phyloP scores from a whole-genome alignment of 225 moss, liverwort and hornwort genomes.

The Thuidium tamariscinum region DNA sequence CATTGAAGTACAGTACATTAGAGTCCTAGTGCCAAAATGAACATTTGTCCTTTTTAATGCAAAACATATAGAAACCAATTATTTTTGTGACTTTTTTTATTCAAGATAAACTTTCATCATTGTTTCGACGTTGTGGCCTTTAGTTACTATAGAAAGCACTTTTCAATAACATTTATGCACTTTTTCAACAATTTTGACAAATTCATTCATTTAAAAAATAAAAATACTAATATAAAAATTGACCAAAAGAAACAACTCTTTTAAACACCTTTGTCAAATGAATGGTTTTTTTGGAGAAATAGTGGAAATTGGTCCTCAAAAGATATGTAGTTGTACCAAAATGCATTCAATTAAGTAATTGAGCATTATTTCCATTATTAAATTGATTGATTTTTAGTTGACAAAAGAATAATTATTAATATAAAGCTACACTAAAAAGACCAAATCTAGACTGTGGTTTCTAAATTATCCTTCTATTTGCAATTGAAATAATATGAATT shows the following conservation, averaged over 20 bases:
- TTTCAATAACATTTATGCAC: background rate
- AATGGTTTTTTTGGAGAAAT: background rate
- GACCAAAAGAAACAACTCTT: background rate
- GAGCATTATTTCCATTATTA: background rate
- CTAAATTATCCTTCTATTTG: too few relatives aligned
- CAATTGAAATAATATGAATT: background rate
- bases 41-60: too few relatives aligned
- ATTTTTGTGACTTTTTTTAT: too few relatives aligned
- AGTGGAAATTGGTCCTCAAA: background rate
- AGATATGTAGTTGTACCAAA: background rate
- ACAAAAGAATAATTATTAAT: background rate
- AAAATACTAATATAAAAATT: background rate
- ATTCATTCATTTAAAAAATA: background rate
- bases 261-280: background rate
- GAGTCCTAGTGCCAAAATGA: background rate
- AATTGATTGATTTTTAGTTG: background rate
- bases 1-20: too few relatives aligned
- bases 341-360: background rate
- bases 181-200: background rate
- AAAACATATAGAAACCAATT: too few relatives aligned
- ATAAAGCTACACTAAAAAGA: background rate
- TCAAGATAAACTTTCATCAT: too few relatives aligned
- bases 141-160: background rate
- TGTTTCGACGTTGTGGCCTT: background rate
- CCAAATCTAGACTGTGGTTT: too few relatives aligned